These are phyloP conservation scores for Chamaecyparis obtusa DNA, from an alignment of 75 land plant genomes.

Conservation along the genomic window DNA sequence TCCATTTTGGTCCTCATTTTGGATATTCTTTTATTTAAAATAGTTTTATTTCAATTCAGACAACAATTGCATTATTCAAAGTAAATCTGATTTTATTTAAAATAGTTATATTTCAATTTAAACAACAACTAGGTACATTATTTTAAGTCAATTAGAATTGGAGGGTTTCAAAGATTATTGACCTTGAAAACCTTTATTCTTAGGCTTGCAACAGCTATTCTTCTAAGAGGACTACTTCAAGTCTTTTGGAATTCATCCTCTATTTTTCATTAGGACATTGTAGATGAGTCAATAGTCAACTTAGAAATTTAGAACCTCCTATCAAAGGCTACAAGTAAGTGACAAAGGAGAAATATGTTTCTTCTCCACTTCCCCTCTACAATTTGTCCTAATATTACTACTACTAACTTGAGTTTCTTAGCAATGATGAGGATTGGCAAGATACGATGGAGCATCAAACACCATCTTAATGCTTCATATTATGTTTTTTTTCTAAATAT, in stretches of 20 bases:
- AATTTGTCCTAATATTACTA: too few species aligned
- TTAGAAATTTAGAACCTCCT: conserved; percentile 58
- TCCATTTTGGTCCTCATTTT: background rate
- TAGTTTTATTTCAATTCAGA: background rate
- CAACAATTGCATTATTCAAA: too few species aligned
- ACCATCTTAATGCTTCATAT: conserved; percentile 87
- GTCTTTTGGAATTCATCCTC: conserved; percentile 76
- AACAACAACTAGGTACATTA: background rate
- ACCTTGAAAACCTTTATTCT: background rate
- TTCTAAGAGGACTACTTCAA: conserved; percentile 58
- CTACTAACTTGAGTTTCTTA: background rate
- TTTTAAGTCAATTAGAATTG: background rate
- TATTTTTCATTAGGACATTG: conserved; percentile 70
- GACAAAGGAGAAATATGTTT: background rate
- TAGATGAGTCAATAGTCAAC: conserved; percentile 84
- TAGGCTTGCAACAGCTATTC: conserved; percentile 66
- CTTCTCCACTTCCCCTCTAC: background rate
- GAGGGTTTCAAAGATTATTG: background rate
- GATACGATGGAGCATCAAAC: conserved; percentile 97
- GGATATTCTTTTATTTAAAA: background rate
- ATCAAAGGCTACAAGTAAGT: conserved; percentile 87
- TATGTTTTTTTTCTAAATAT: too few species aligned
- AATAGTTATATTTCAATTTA: background rate
- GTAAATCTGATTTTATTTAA: too few species aligned
- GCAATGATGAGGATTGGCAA: conserved; percentile 96